Evolutionary conservation across 805 yeast genomes (phyloP).

Genomic region (Metschnikowia similis): DNA sequence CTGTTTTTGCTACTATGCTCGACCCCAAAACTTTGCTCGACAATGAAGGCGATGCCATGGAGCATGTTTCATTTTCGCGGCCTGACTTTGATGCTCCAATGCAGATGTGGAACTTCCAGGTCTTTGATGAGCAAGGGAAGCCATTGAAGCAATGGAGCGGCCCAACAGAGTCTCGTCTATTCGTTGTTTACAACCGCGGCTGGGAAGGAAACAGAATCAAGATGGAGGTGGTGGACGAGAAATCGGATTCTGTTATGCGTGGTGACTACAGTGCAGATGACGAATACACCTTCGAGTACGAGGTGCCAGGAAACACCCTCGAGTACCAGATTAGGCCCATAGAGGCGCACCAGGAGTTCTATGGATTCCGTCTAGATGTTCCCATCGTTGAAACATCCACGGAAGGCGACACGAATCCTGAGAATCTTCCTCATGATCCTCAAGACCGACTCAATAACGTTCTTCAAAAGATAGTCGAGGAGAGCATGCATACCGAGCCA

Average conservation of each 20-base stretch:
- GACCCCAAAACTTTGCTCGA: slow-evolving; percentile 32
- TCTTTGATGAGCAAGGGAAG: slow-evolving; percentile 5
- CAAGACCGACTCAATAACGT: neutral
- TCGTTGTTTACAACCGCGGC: slow-evolving; percentile 9
- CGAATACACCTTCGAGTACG: slow-evolving; percentile 5
- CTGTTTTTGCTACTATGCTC: slow-evolving; percentile 20
- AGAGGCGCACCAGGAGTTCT: slow-evolving; percentile 4
- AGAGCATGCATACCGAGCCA: neutral
- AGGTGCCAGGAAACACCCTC: neutral
- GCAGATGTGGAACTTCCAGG: slow-evolving; percentile 27
- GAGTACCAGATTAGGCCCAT: slow-evolving; percentile 2
- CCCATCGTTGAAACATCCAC: neutral
- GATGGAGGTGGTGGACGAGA: slow-evolving; percentile 9
- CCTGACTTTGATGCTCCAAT: slow-evolving; percentile 22
- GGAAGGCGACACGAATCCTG: neutral
- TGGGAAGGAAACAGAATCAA: slow-evolving; percentile 4
- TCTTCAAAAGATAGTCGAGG: neutral
- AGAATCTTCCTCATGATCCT: neutral
- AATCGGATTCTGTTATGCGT: slow-evolving; percentile 1
- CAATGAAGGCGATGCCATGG: slow-evolving; percentile 26
- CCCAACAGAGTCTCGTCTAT: neutral
- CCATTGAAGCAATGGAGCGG: neutral
- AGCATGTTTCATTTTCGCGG: slow-evolving; percentile 12
- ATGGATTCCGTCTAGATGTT: slow-evolving; percentile 4
- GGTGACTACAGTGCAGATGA: slow-evolving; percentile 7